Evolutionary conservation across 2,329 filamentous ascomycete genomes (phyloP), one percentile per base, ranked within the genome.

Genomic region (Beauveria bassiana): DNA sequence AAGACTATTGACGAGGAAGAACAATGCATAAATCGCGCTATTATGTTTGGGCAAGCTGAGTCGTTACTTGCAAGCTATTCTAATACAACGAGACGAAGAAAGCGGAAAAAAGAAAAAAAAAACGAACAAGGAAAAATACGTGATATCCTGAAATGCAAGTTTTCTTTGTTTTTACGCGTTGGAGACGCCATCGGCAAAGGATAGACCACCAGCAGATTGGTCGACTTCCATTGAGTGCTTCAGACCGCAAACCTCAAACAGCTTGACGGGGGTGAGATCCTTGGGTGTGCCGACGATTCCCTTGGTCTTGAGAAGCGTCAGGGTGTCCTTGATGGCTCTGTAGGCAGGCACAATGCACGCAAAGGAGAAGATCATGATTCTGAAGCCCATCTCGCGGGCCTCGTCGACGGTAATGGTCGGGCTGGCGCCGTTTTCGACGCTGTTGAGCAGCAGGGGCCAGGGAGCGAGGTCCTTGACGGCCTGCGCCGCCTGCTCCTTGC

Each of bases 301-400:
- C 14, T 70, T 68, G n/a, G 68, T 67, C 71, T 77, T 79, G n/a
- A 81, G 66, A 12, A 70, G 67, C 12, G 40, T 65, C 18, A 77
- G 66, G 2, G 74, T 75, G 38, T 75, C 73, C 42, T 70, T 71
- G 24, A 80, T 77, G 5, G 75, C 77, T 5, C 72, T 65, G 62
- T 78, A 78, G 0, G 77, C 80, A 4, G 80, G 79, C 10, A 77
- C 80, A 49, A 85, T 68, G 1, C 77, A 75, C 7, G 78, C 70
- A 49, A 77, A 78, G 12, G 82, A 81, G 67, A 81, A 84, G 59
- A 87, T 86, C 58, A 85, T 81, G 64, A 86, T 76, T 60, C 78
- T 75, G 71, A 82, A 87, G 2, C 84, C 84, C 68, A 85, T 77
- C 56, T 79, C 74, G 61, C 75, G 75, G 18, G 83, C 83, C 65